Percentiles rank a stretch among this genome's conserved stretches.
These are phyloP conservation scores for Musa itinerans DNA, from an alignment of 176 grass and related monocot genomes.

Conservation along the genomic window DNA sequence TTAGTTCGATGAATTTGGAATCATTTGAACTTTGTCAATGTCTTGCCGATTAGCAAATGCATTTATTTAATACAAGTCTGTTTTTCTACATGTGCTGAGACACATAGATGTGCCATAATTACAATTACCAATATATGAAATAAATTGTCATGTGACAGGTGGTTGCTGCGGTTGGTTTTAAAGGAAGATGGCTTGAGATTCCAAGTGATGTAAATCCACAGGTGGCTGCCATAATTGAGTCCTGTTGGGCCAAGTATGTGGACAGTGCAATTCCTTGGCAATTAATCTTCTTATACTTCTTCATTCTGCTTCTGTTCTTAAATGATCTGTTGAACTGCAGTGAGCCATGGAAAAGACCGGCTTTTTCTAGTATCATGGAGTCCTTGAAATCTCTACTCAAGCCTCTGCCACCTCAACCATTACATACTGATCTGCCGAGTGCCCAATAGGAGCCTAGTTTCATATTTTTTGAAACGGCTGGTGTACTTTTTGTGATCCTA, in stretches of 20 bases:
- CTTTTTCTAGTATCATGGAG: slow-evolving; percentile 75
- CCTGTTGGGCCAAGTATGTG: slow-evolving; percentile 78
- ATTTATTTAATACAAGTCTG: not conserved
- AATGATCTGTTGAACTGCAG: slow-evolving; percentile 26
- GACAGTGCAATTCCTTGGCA: not conserved
- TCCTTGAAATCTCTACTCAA: slow-evolving; percentile 55
- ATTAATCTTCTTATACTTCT: slow-evolving; percentile 5
- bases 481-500: not conserved
- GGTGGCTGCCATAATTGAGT: slow-evolving; percentile 55
- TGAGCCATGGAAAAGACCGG: slow-evolving; percentile 63
- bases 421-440: not conserved
- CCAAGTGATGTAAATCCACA: slow-evolving; percentile 40
- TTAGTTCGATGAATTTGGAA: not conserved
- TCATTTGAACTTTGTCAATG: not conserved
- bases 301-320: slow-evolving; percentile 6
- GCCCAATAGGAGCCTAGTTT: not conserved
- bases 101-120: not conserved
- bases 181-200: slow-evolving; percentile 60
- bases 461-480: not conserved
- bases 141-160: slow-evolving; percentile 38
- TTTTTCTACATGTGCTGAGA: no score
- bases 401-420: slow-evolving; percentile 24
- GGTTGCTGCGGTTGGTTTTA: slow-evolving; percentile 68
- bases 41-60: not conserved
- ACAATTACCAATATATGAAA: not conserved